These are phyloP conservation scores for Physcomitrellopsis africana DNA, from an alignment of 225 moss, liverwort and hornwort genomes.

Conservation along the genomic window DNA sequence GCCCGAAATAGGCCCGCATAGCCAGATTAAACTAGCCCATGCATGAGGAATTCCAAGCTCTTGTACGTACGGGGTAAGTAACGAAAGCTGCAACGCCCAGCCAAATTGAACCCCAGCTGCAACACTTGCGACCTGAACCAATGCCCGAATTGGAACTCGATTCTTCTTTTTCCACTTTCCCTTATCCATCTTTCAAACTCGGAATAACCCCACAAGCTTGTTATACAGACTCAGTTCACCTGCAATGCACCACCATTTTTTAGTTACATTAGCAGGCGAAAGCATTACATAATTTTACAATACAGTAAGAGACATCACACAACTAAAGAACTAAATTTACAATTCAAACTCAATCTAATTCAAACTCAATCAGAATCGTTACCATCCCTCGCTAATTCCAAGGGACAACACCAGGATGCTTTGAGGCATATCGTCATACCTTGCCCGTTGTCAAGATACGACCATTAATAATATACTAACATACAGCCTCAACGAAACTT, in stretches of 20 bases:
- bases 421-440: too few relatives aligned
- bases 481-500: too few relatives aligned
- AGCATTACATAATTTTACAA: not conserved
- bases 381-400: not conserved
- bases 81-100: constrained; percentile 51
- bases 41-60: constrained; percentile 83
- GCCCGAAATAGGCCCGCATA: constrained; percentile 78
- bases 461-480: too few relatives aligned
- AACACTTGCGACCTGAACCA: constrained; percentile 49
- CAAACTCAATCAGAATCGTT: not conserved
- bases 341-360: too few relatives aligned
- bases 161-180: constrained; percentile 32
- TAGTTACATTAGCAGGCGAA: not conserved
- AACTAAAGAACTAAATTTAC: not conserved
- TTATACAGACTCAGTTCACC: not conserved
- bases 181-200: constrained; percentile 20
- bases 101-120: constrained; percentile 53
- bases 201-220: not conserved
- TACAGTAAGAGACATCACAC: too few relatives aligned
- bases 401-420: too few relatives aligned
- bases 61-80: constrained; percentile 64
- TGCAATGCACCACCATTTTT: not conserved
- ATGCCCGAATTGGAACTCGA: constrained; percentile 40
- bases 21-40: constrained; percentile 82
- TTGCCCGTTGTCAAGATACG: too few relatives aligned